Evolutionary conservation across 805 yeast genomes (phyloP).

Genomic region (Candida schatavii): DNA sequence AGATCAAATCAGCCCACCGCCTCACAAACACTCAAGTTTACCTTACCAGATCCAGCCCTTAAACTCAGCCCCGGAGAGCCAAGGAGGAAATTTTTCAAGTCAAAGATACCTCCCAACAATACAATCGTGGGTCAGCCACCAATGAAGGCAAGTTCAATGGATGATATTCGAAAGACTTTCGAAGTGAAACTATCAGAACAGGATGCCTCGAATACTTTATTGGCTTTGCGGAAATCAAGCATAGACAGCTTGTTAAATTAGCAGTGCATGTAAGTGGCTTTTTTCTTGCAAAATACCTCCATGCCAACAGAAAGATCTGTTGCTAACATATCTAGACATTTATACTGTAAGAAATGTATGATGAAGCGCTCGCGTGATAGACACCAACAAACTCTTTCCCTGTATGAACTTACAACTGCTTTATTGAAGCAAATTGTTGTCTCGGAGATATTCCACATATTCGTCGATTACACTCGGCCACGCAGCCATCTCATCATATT

Average conservation of each 20-base stretch:
- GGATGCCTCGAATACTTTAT: conserved; percentile 37
- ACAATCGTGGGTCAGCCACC: conserved; percentile 13
- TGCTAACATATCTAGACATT: neutral
- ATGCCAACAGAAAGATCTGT: too few species aligned
- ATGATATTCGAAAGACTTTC: conserved; percentile 13
- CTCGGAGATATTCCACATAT: conserved; percentile 59
- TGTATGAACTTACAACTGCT: too few species aligned
- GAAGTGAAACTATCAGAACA: conserved; percentile 21
- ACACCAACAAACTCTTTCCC: too few species aligned
- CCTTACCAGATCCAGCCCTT: conserved; percentile 40
- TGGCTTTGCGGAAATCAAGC: conserved; percentile 39
- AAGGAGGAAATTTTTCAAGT: conserved; percentile 23
- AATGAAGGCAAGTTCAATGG: conserved; percentile 5
- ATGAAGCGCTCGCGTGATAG: neutral
- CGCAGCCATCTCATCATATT: conserved; percentile 76
- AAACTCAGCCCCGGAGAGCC: conserved; percentile 12
- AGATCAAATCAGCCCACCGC: conserved; percentile 11
- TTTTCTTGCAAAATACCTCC: too few species aligned
- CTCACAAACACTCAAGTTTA: conserved; percentile 17
- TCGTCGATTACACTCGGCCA: conserved; percentile 93
- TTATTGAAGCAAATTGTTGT: conserved; percentile 17
- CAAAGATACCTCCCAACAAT: conserved; percentile 24
- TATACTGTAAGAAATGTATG: neutral
- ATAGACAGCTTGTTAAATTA: conserved; percentile 40
- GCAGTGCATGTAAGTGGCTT: too few species aligned